phyloP scores from a whole-genome alignment of 768 basidiomycete genomes.

The Lactarius deliciosus region DNA sequence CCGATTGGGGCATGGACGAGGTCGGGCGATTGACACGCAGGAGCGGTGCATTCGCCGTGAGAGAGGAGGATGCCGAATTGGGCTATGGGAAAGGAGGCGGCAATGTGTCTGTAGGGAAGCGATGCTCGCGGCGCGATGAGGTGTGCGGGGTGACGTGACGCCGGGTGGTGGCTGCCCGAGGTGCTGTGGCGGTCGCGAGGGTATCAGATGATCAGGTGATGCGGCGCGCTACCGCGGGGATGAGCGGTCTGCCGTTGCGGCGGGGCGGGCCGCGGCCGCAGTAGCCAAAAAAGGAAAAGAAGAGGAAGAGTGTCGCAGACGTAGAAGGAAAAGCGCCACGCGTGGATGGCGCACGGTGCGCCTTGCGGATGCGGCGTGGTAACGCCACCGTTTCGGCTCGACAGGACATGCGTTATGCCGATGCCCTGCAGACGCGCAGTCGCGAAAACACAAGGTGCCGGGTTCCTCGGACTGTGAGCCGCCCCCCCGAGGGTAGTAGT shows the following conservation, averaged over 20 bases:
- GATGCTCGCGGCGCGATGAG: constrained; percentile 23
- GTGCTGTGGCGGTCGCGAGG: constrained; percentile 22
- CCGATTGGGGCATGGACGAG: constrained; percentile 11
- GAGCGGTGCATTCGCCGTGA: constrained; percentile 5
- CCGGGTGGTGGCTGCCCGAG: constrained; percentile 16
- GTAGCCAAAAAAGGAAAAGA: constrained; percentile 23
- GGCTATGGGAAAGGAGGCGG: constrained; percentile 20
- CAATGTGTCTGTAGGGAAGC: constrained; percentile 24
- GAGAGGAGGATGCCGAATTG: constrained; percentile 10
- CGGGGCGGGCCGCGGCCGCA: constrained; percentile 26
- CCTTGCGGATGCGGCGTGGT: constrained; percentile 29
- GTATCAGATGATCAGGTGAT: constrained; percentile 23
- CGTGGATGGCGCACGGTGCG: constrained; percentile 29
- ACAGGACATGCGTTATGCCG: constrained; percentile 26
- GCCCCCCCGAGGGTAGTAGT: constrained; percentile 27
- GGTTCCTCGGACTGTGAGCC: constrained; percentile 24
- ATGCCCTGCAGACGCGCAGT: constrained; percentile 23
- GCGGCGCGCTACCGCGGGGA: constrained; percentile 19
- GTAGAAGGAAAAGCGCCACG: constrained; percentile 23
- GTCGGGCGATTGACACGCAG: constrained; percentile 20
- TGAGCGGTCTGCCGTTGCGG: constrained; percentile 10
- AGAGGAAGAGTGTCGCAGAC: constrained; percentile 15
- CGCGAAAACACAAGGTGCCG: constrained; percentile 28
- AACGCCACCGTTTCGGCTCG: constrained; percentile 27
- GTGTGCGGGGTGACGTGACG: constrained; percentile 23